These are phyloP conservation scores for Cenococcum geophilum DNA, from an alignment of 495 filamentous ascomycete genomes.

Conservation along the genomic window DNA sequence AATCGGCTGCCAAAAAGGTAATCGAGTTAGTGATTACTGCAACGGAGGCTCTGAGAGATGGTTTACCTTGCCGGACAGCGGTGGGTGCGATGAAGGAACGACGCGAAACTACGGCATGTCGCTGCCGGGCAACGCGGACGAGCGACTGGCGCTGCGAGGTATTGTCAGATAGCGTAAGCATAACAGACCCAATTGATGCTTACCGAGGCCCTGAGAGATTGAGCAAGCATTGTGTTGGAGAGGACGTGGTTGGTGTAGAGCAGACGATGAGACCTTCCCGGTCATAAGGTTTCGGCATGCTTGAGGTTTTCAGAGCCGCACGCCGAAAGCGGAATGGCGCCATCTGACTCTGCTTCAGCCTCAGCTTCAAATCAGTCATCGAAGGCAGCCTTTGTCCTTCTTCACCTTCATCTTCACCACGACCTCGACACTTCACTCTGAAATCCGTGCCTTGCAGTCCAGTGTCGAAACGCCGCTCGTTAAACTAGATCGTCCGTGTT, in stretches of 20 bases:
- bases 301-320: background rate
- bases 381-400: too few relatives aligned
- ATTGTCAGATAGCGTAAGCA: conserved; percentile 8
- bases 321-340: background rate
- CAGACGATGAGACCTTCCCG: conserved; percentile 21
- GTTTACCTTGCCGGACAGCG: conserved; percentile 63
- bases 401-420: background rate
- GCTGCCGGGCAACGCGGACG: conserved; percentile 68
- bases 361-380: background rate
- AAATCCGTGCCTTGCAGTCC: too few relatives aligned
- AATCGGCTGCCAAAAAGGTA: conserved; percentile 60
- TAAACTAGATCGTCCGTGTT: too few relatives aligned
- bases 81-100: conserved; percentile 80
- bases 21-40: conserved; percentile 11
- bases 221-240: conserved; percentile 37
- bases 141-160: conserved; percentile 69
- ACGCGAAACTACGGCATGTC: conserved; percentile 54
- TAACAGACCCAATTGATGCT: conserved; percentile 3
- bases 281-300: background rate
- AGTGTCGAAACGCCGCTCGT: too few relatives aligned
- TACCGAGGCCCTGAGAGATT: conserved; percentile 42
- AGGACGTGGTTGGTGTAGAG: conserved; percentile 11
- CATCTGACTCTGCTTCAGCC: background rate
- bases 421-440: background rate
- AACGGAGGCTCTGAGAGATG: conserved; percentile 23